A percentile compares a stretch with the other conserved stretches of the same genome.
Evolutionary conservation across 2,329 filamentous ascomycete genomes (phyloP).

Genomic region (Pyrenochaeta sp.): DNA sequence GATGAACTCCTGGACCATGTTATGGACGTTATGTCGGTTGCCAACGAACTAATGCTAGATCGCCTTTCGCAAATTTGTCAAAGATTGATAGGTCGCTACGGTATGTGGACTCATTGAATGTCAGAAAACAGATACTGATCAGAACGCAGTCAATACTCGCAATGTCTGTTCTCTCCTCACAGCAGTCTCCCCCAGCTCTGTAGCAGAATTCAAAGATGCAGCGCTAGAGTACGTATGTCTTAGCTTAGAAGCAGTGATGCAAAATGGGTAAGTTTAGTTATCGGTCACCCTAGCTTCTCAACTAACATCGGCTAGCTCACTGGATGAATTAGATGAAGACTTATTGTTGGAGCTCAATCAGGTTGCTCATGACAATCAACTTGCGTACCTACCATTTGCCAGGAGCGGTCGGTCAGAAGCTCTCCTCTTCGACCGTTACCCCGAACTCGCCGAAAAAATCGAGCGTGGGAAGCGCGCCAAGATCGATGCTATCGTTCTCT

Average conservation of each 20-base stretch:
- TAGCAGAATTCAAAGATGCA: constrained; percentile 86
- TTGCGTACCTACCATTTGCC: constrained; percentile 77
- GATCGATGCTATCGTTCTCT: constrained; percentile 79
- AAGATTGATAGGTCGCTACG: constrained; percentile 79
- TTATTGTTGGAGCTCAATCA: constrained; percentile 82
- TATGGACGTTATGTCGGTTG: constrained; percentile 86
- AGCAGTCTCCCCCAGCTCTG: constrained; percentile 82
- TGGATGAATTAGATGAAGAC: constrained; percentile 86
- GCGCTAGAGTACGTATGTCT: constrained; percentile 90
- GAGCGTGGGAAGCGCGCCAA: constrained; percentile 73
- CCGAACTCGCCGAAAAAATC: constrained; percentile 70
- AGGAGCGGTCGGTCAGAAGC: constrained; percentile 77
- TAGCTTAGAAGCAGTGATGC: constrained; percentile 89
- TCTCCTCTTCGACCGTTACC: constrained; percentile 70
- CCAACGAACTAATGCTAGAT: constrained; percentile 96
- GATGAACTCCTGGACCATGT: constrained; percentile 90
- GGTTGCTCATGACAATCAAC: constrained; percentile 82
- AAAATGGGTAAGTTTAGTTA: constrained; percentile 70
- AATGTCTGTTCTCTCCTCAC: constrained; percentile 89
- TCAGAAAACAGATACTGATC: constrained; percentile 6
- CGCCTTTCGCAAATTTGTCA: constrained; percentile 91
- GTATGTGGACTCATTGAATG: constrained; percentile 50
- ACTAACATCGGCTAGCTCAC: constrained; percentile 58
- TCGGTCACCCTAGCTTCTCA: neutral
- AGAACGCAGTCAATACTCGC: constrained; percentile 55